These are phyloP conservation scores for Penicillium italicum DNA, from an alignment of 2,329 filamentous ascomycete genomes.

Conservation along the genomic window DNA sequence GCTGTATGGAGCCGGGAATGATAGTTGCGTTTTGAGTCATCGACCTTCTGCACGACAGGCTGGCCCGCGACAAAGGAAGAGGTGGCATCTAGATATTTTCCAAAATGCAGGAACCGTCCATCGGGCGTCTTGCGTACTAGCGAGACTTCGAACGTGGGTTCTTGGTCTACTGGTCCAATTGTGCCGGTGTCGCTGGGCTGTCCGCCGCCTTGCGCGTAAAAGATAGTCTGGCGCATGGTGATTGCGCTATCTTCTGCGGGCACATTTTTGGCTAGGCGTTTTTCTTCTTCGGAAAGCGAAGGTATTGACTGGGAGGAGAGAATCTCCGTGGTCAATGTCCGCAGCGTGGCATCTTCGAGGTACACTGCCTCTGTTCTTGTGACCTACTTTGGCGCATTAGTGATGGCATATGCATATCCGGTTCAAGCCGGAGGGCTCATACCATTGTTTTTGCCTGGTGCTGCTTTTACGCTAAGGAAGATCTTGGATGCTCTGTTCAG, in stretches of 20 bases:
- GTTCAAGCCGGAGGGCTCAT: background rate
- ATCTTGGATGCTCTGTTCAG: background rate
- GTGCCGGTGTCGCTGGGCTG: slow-evolving; percentile 29
- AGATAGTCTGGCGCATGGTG: slow-evolving; percentile 25
- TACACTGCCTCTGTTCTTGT: slow-evolving; percentile 25
- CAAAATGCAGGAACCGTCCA: slow-evolving; percentile 28
- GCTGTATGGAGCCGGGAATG: slow-evolving; percentile 33
- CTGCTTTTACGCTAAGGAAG: background rate
- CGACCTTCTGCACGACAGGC: slow-evolving; percentile 22
- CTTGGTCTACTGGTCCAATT: slow-evolving; percentile 12
- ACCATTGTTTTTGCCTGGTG: background rate
- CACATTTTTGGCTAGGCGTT: slow-evolving; percentile 20
- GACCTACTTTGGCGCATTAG: slow-evolving; percentile 3
- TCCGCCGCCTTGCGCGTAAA: slow-evolving; percentile 30
- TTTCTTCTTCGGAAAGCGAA: slow-evolving; percentile 21
- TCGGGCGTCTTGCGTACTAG: slow-evolving; percentile 26
- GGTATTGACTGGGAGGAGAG: slow-evolving; percentile 20
- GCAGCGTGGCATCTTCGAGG: slow-evolving; percentile 24
- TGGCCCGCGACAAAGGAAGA: slow-evolving; percentile 15
- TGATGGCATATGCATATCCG: background rate
- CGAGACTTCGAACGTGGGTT: slow-evolving; percentile 21
- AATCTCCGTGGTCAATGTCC: slow-evolving; percentile 20
- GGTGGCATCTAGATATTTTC: slow-evolving; percentile 8
- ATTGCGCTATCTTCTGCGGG: slow-evolving; percentile 18
- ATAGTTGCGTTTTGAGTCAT: slow-evolving; percentile 25